Conservation (phyloP, 2,329 filamentous ascomycete species). For the Corinectria fuckeliana region DNA sequence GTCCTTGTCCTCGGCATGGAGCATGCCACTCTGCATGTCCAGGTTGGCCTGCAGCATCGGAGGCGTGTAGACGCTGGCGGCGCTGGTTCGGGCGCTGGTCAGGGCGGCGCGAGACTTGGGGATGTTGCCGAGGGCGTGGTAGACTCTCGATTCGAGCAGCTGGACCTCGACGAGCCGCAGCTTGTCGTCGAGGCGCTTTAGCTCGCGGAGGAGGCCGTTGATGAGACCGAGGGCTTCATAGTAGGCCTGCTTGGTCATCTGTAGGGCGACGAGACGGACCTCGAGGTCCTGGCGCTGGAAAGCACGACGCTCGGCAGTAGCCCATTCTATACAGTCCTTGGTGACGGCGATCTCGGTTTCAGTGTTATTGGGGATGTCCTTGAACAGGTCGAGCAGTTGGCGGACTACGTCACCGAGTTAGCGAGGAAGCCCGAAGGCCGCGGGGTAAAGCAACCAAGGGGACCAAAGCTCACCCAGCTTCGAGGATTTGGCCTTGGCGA, state of each 20-base stretch:
- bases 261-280: slow-evolving; percentile 88
- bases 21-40: slow-evolving; percentile 99
- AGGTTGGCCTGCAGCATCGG: slow-evolving; percentile 93
- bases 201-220: slow-evolving; percentile 92
- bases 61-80: slow-evolving; percentile 96
- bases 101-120: slow-evolving; percentile 94
- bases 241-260: slow-evolving; percentile 97
- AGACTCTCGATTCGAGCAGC: slow-evolving; percentile 93
- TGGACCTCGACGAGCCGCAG: slow-evolving; percentile 97
- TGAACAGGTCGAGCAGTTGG: slow-evolving; percentile 94
- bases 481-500: slow-evolving; percentile 98
- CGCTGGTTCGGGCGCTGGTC: slow-evolving; percentile 91
- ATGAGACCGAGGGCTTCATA: slow-evolving; percentile 97
- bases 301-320: slow-evolving; percentile 88
- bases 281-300: slow-evolving; percentile 99
- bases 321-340: slow-evolving; percentile 99
- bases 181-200: slow-evolving; percentile 98
- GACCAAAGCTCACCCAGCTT: slow-evolving; percentile 77
- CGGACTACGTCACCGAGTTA: slow-evolving; percentile 68
- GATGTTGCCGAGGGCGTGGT: slow-evolving; percentile 96
- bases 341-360: slow-evolving; percentile 95
- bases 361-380: slow-evolving; percentile 89
- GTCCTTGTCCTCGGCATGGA: slow-evolving; percentile 97
- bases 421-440: not conserved
- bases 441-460: slow-evolving; percentile 3